Percentiles rank a stretch among this genome's conserved stretches.
Conservation (phyloP, 805 yeast species). For the Lipomyces anomalus region DNA sequence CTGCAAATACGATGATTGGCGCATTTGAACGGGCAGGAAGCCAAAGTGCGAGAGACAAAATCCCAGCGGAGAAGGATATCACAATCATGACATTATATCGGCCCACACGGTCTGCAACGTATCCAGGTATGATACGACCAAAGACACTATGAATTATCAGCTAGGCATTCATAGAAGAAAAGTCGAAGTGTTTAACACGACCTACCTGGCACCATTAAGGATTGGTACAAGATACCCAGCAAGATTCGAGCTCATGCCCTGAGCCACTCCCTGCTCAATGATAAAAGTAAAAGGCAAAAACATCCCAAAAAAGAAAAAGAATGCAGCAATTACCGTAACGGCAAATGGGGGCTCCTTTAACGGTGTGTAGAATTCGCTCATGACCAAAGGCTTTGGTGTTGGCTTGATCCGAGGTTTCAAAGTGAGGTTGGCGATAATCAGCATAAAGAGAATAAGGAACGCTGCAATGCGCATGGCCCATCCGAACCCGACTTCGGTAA, state of each 20-base stretch:
- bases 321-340: background rate
- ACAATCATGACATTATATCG: slow-evolving; percentile 48
- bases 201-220: slow-evolving; percentile 31
- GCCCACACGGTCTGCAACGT: slow-evolving; percentile 44
- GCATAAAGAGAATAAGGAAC: slow-evolving; percentile 37
- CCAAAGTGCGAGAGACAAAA: slow-evolving; percentile 54
- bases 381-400: slow-evolving; percentile 2
- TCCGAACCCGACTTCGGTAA: slow-evolving; percentile 41
- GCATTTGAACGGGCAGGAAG: too few relatives aligned
- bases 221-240: slow-evolving; percentile 32
- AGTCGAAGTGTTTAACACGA: too few relatives aligned
- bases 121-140: slow-evolving; percentile 45
- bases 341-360: slow-evolving; percentile 1
- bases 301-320: slow-evolving; percentile 10
- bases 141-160: slow-evolving; percentile 32
- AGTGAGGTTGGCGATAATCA: slow-evolving; percentile 22
- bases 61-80: slow-evolving; percentile 34
- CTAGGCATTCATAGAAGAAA: too few relatives aligned
- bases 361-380: background rate
- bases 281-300: slow-evolving; percentile 32
- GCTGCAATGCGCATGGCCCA: slow-evolving; percentile 50
- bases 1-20: slow-evolving; percentile 30
- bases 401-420: slow-evolving; percentile 11
- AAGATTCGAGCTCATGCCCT: slow-evolving; percentile 19
- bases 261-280: slow-evolving; percentile 27